These are phyloP conservation scores for Hygrophoropsis aurantiaca DNA, from an alignment of 768 basidiomycete species.

Conservation along the genomic window DNA sequence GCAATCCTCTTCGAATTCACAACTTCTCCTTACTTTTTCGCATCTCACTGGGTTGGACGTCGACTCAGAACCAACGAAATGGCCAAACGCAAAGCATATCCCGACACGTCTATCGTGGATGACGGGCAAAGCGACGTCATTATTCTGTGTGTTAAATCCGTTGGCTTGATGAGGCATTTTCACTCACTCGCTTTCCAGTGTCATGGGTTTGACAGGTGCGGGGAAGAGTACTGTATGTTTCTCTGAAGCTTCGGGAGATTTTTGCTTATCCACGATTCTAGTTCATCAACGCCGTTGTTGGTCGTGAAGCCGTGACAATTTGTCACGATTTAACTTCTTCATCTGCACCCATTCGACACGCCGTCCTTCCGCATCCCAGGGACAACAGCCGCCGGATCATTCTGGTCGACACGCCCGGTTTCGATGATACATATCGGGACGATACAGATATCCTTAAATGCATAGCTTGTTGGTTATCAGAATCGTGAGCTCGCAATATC, in stretches of 20 bases:
- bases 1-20: no score
- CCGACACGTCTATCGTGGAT: no score
- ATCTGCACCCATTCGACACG: constrained; percentile 17
- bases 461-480: constrained; percentile 24
- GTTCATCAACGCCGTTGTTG: constrained; percentile 24
- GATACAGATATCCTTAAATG: constrained; percentile 24
- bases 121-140: neutral
- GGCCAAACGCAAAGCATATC: no score
- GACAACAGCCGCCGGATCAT: constrained; percentile 15
- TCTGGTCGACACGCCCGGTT: constrained; percentile 21
- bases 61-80: no score
- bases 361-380: constrained; percentile 14
- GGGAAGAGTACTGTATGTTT: constrained; percentile 29
- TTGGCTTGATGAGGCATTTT: no score
- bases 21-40: no score
- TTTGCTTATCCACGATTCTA: constrained; percentile 2
- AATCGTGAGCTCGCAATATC: constrained; percentile 16
- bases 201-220: constrained; percentile 29
- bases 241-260: no score
- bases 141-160: neutral
- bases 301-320: constrained; percentile 4
- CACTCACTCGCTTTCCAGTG: constrained; percentile 8
- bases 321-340: constrained; percentile 20
- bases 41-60: no score
- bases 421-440: constrained; percentile 20